phyloP scores from a whole-genome alignment of 2,329 filamentous ascomycete genomes.

The Elsinoe australis region DNA sequence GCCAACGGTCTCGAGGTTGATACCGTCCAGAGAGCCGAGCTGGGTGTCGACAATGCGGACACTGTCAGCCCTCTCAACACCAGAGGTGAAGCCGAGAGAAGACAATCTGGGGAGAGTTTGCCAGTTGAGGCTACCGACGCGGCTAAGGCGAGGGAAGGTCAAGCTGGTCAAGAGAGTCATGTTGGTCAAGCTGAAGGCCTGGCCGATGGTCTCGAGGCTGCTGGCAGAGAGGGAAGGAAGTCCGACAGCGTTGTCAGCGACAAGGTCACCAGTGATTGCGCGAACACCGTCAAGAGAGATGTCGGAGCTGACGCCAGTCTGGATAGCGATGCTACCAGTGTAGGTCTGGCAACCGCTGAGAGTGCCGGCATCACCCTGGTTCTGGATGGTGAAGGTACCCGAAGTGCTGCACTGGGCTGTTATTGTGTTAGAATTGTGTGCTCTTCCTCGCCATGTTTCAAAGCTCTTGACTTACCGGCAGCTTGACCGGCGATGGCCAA shows the following conservation, averaged over 20 bases:
- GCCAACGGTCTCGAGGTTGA: constrained; percentile 67
- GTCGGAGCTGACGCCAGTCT: constrained; percentile 45
- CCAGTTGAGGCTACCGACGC: constrained; percentile 62
- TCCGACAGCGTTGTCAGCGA: constrained; percentile 47
- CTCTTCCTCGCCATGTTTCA: neutral
- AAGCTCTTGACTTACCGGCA: constrained; percentile 37
- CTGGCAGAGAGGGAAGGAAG: constrained; percentile 57
- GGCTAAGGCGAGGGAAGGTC: constrained; percentile 56
- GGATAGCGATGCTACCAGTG: constrained; percentile 60
- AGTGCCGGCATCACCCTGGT: constrained; percentile 50
- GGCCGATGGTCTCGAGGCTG: constrained; percentile 57
- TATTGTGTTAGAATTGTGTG: constrained; percentile 8
- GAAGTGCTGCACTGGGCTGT: constrained; percentile 34
- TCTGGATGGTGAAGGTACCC: constrained; percentile 52
- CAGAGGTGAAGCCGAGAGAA: constrained; percentile 51
- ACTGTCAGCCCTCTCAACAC: constrained; percentile 58
- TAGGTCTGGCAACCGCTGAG: constrained; percentile 61
- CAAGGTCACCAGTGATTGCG: constrained; percentile 52
- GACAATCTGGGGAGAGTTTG: constrained; percentile 60
- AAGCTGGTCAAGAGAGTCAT: constrained; percentile 63
- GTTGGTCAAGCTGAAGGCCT: constrained; percentile 61
- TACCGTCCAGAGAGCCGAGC: constrained; percentile 67
- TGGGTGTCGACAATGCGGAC: constrained; percentile 81
- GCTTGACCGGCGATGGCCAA: constrained; percentile 48
- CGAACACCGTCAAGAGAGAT: constrained; percentile 57